These are phyloP conservation scores for Chamaecrista fasciculata DNA, from an alignment of 306 rosid species.

Conservation along the genomic window DNA sequence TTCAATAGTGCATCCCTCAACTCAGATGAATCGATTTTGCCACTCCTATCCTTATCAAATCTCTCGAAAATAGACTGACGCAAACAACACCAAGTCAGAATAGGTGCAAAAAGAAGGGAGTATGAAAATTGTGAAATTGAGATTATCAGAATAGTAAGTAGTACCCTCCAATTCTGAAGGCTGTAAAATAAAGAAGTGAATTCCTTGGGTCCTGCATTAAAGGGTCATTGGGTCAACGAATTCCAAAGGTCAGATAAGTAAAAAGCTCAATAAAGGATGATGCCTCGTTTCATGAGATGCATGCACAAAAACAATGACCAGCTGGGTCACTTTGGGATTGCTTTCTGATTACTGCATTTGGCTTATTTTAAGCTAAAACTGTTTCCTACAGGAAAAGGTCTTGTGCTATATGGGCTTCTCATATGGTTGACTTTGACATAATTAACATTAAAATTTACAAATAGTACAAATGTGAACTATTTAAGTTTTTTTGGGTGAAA, in stretches of 20 bases:
- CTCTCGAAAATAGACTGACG: constrained; percentile 82
- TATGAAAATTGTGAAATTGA: neutral
- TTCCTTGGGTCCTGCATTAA: constrained; percentile 85
- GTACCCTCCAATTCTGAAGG: constrained; percentile 96
- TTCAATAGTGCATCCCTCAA: constrained; percentile 84
- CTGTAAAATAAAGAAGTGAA: constrained; percentile 81
- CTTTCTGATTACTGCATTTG: too few relatives aligned
- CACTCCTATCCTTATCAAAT: constrained; percentile 87
- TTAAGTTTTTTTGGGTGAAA: too few relatives aligned
- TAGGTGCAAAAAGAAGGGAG: neutral
- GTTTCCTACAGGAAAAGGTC: too few relatives aligned
- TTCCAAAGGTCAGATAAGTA: neutral
- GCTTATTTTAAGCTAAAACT: too few relatives aligned
- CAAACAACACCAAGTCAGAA: constrained; percentile 4
- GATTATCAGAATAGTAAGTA: neutral
- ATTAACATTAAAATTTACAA: neutral
- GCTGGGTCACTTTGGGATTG: too few relatives aligned
- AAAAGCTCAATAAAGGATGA: neutral
- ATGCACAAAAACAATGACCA: neutral
- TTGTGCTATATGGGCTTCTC: neutral
- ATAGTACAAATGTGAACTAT: neutral
- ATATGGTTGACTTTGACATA: too few relatives aligned
- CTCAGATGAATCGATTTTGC: constrained; percentile 70
- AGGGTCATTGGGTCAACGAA: neutral
- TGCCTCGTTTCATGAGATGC: neutral